Evolutionary conservation across 2,329 filamentous ascomycete genomes (phyloP).

Genomic region (Colletotrichum lini): DNA sequence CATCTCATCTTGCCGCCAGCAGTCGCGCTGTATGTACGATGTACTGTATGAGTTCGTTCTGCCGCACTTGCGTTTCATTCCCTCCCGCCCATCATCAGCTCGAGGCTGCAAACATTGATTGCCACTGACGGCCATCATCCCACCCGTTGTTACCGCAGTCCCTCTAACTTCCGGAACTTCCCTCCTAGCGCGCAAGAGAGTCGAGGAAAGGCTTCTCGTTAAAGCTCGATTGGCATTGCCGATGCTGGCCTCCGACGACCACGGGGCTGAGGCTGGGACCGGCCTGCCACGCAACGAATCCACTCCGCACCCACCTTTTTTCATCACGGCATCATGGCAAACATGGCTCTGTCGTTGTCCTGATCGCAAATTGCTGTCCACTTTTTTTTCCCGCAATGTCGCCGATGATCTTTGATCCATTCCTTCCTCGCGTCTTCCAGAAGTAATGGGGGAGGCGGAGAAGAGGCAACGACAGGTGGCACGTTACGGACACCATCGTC

Average conservation of each 20-base stretch:
- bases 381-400: constrained; percentile 33
- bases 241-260: constrained; percentile 32
- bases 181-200: not conserved
- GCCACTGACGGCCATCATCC: not conserved
- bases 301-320: constrained; percentile 20
- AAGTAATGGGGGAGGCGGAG: constrained; percentile 38
- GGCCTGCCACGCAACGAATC: constrained; percentile 35
- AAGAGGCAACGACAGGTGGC: constrained; percentile 16
- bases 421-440: constrained; percentile 38
- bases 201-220: not conserved
- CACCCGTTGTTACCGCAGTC: not conserved
- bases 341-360: constrained; percentile 26
- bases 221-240: constrained; percentile 30
- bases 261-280: constrained; percentile 13
- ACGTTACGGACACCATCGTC: not conserved
- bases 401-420: constrained; percentile 35
- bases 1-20: constrained; percentile 10
- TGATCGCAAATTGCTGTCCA: constrained; percentile 36
- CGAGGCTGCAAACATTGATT: constrained; percentile 10
- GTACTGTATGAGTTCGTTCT: constrained; percentile 22
- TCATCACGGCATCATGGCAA: constrained; percentile 35
- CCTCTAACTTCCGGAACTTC: not conserved
- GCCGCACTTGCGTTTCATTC: constrained; percentile 4
- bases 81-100: not conserved
- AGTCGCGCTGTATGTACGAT: not conserved